Percentiles rank a stretch among this genome's conserved stretches.
These are phyloP conservation scores for Metschnikowia henanensis DNA, from an alignment of 805 yeast species.

Conservation along the genomic window DNA sequence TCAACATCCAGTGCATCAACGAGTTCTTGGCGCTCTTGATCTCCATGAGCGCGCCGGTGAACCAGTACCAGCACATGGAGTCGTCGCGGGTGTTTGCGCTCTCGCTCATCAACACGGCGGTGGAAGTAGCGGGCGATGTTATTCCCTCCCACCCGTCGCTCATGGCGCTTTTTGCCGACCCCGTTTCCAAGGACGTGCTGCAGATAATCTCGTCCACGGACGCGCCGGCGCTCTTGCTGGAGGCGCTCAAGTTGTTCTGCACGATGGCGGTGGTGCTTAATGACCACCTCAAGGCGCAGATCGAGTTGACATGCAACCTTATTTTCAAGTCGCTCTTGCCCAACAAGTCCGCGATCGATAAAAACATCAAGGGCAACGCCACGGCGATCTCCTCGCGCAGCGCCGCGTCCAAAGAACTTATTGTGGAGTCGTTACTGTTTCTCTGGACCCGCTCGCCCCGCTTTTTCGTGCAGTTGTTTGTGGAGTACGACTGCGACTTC, in stretches of 20 bases:
- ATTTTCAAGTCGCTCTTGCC: constrained; percentile 61
- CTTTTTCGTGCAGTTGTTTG: constrained; percentile 73
- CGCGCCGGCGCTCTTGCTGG: constrained; percentile 68
- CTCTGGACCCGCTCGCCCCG: constrained; percentile 80
- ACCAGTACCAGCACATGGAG: constrained; percentile 84
- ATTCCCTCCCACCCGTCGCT: constrained; percentile 62
- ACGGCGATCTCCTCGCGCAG: constrained; percentile 25
- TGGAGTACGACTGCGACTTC: constrained; percentile 87
- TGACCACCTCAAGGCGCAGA: constrained; percentile 68
- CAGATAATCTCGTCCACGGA: constrained; percentile 76
- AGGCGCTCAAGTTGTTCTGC: constrained; percentile 73
- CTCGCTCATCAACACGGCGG: constrained; percentile 68
- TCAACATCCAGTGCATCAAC: constrained; percentile 72
- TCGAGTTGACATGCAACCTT: constrained; percentile 68
- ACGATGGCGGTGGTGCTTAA: constrained; percentile 71
- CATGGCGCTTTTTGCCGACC: constrained; percentile 69
- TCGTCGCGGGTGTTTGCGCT: constrained; percentile 83
- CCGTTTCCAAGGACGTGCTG: constrained; percentile 81
- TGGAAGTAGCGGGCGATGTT: constrained; percentile 75
- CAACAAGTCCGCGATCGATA: constrained; percentile 19
- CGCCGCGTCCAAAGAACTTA: constrained; percentile 66
- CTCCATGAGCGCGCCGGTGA: constrained; percentile 78
- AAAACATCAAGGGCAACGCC: constrained; percentile 17
- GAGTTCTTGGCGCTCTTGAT: constrained; percentile 76
- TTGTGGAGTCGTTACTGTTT: constrained; percentile 81